Percentiles rank a stretch among this genome's conserved stretches.
phyloP scores from a whole-genome alignment of 371 early-diverging fungal genomes.

The Apophysomyces sp. region DNA sequence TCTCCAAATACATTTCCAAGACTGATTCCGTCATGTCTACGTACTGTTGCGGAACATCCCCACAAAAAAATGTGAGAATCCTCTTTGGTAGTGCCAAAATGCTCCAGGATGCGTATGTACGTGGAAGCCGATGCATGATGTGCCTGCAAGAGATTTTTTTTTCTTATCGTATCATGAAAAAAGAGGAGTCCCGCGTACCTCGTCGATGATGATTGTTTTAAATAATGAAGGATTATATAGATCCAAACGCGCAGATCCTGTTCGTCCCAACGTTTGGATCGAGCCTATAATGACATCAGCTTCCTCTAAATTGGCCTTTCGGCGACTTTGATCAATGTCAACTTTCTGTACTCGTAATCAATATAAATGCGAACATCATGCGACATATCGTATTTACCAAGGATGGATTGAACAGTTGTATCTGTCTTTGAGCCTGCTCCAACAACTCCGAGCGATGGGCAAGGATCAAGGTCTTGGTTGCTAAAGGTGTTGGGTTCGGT shows the following conservation, averaged over 20 bases:
- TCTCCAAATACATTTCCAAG: conserved; percentile 72
- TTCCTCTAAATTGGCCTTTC: conserved; percentile 51
- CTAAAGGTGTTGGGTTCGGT: conserved; percentile 59
- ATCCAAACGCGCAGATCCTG: conserved; percentile 47
- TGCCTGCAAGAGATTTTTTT: conserved; percentile 45
- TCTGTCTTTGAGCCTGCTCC: conserved; percentile 75
- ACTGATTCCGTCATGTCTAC: conserved; percentile 80
- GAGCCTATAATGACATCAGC: conserved; percentile 79
- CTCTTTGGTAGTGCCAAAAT: conserved; percentile 57
- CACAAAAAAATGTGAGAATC: conserved; percentile 69
- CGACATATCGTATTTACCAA: conserved; percentile 48
- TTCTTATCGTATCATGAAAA: background rate
- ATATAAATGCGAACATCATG: too few relatives aligned
- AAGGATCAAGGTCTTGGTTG: conserved; percentile 76
- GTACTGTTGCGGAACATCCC: conserved; percentile 93
- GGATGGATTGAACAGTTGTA: conserved; percentile 52
- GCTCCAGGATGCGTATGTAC: conserved; percentile 70
- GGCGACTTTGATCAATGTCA: conserved; percentile 65
- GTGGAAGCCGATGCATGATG: conserved; percentile 87
- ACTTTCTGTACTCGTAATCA: conserved; percentile 38
- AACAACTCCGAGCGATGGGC: conserved; percentile 89
- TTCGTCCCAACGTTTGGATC: conserved; percentile 72
- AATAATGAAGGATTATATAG: conserved; percentile 73
- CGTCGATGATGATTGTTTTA: conserved; percentile 90
- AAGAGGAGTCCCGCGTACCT: conserved; percentile 49